Base-by-base conservation (phyloP, 2,329 filamentous ascomycete species). In the Sarocladium oryzae region DNA sequence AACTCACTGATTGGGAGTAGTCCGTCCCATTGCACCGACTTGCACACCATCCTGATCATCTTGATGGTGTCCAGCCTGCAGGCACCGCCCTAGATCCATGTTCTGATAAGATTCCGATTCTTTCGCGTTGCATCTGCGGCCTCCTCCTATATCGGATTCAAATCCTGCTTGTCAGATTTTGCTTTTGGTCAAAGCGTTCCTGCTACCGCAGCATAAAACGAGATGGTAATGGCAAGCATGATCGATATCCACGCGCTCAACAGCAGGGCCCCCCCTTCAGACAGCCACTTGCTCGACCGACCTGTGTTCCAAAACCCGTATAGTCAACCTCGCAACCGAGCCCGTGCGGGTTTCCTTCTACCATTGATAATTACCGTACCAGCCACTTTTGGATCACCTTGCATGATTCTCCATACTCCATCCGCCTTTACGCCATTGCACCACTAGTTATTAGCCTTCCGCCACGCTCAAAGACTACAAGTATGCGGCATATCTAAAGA, bases 41-140 rank as follows among this genome's bases (percentile, higher is more conserved):
- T 43, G 40, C 43, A 48, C 43, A 30, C 24, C 43, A 48, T 20
- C 43, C 21, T 33, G 28, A 8, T 33, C 26, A 4, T 26, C 20
- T 23, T 30, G 43, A 33, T 48, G 43, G 43, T 48, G 43, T 48
- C 43, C 26, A 48, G 16, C 26, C 43, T 48, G 43, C 43, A 48
- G 43, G 43, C 43, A 48, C 43, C 43, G 16, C 26, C 16, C 43
- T n/a, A 48, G 26, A 21, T n/a, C 43, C 43, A 48, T 32, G 28
- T 13, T 20, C 5, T 9, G 43, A 48, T 48, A 48, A 30, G 43
- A 32, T 48, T 33, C 43, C 43, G 43, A 48, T 7, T 48, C 20
- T 32, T 48, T 48, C 43, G 43, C 43, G 43, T 33, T 21, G 26
- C 43, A 48, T 3, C 43, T 48, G 43, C 43, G 21, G 26, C 26